Evolutionary conservation across 345 rosid genomes (phyloP), one percentile per base, ranked within the genome.

Genomic region (Kandelia obovata): DNA sequence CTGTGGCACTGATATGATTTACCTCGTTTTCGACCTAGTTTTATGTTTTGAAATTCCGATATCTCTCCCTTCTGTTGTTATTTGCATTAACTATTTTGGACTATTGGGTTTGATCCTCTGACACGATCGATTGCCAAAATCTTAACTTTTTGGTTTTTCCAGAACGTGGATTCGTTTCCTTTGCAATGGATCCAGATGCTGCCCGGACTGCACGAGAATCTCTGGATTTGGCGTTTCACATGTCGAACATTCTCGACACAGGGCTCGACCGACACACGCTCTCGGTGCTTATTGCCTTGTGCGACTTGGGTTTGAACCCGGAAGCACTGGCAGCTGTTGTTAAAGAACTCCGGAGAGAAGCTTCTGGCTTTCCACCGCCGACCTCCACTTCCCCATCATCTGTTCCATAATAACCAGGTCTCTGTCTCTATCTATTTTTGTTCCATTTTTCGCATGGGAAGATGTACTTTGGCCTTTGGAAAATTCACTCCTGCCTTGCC

Each of bases 171-270:
- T 43, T 43, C 49, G 49, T 43, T 43, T 43, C 4, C 49, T 15
- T 65, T 63, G 61, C 15, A 59, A 62, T 62, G 65, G 65, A 62
- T 37, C 52, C 65, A 34, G 67, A 46, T 52, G 67, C 56, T 43
- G 52, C 67, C 10, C 30, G 31, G 31, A 63, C 66, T 21, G 66
- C 66, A 0, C 53, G 66, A 39, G 66, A 63, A 63, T 63, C 67
- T 8, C 67, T 64, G 56, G 67, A 64, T 64, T 64, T 64, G 67
- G 56, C 56, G 47, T 64, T 64, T 64, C 67, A 64, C 55, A 64
- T 64, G 67, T 64, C 67, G 5, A 64, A 64, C 55, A 43, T 64
- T 9, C 55, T 64, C 0, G 67, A 64, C 67, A 64, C 67, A 47
- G 57, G 34, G 8, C 56, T 64, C n/a, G 67, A 64, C 16, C 53